Conservation (phyloP, 768 basidiomycete species). For the Lanmaoa pseudosensibilis region DNA sequence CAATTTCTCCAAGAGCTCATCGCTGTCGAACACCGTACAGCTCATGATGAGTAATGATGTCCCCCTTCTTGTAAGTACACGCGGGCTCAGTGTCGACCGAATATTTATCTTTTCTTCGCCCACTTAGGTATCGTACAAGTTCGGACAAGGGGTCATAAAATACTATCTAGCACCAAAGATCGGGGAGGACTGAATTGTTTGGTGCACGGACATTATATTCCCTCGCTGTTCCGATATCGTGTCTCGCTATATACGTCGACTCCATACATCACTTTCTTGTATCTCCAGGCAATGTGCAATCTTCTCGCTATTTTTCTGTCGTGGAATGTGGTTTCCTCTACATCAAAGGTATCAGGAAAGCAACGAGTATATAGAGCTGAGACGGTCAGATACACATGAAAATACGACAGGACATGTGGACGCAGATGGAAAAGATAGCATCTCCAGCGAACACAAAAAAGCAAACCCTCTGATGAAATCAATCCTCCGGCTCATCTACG, state of each 20-base stretch:
- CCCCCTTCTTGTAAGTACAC: slow-evolving; percentile 68
- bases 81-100: neutral
- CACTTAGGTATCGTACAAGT: slow-evolving; percentile 80
- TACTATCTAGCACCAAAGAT: slow-evolving; percentile 98
- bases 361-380: slow-evolving; percentile 15
- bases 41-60: slow-evolving; percentile 93
- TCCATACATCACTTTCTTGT: slow-evolving; percentile 12
- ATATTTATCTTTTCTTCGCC: neutral
- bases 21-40: slow-evolving; percentile 69
- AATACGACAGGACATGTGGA: neutral
- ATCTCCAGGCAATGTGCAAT: slow-evolving; percentile 7
- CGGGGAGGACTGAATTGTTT: slow-evolving; percentile 62
- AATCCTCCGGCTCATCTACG: slow-evolving; percentile 17
- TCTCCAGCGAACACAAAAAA: slow-evolving; percentile 3
- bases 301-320: neutral
- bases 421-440: slow-evolving; percentile 16
- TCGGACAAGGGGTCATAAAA: slow-evolving; percentile 82
- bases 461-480: neutral
- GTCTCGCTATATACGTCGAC: slow-evolving; percentile 13
- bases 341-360: slow-evolving; percentile 3
- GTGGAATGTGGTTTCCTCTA: neutral
- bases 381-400: slow-evolving; percentile 8
- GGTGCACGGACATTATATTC: slow-evolving; percentile 5
- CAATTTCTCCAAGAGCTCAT: slow-evolving; percentile 91
- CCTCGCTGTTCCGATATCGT: slow-evolving; percentile 10